Evolutionary conservation across 768 basidiomycete genomes (phyloP), one percentile per base, ranked within the genome.

Genomic region (Pleurotus giganteus): DNA sequence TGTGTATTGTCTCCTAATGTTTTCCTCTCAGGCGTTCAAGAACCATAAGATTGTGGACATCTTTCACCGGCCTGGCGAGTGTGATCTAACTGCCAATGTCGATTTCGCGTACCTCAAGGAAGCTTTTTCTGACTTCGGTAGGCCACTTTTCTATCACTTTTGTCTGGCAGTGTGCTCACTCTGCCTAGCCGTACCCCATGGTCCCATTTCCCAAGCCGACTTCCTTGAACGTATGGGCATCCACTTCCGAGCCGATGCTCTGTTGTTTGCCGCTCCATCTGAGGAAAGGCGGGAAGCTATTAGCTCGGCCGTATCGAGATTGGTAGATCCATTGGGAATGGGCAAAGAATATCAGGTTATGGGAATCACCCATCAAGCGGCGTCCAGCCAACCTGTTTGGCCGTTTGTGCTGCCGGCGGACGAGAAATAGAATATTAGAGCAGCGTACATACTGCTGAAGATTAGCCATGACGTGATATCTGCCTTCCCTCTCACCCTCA

Each of bases 21-120:
- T 39, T 42, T 56, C 46, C 19, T 3, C n/a, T 26, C 57, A 98
- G 95, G 97, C 89, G 0, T 98, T 99, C 78, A 88, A 87, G 68
- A 75, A 84, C 19, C 97, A 98, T 65, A 79, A 85, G 55, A 83
- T 93, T 12, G 88, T 91, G 1, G 88, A 95, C 66, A 76, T 91
- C 3, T 96, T 98, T 64, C 77, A 88, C 50, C 73, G 78, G 8
- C 94, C 95, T 0, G 97, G 97, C 15, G 79, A 89, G 37, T 88
- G 90, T 37, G 97, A 99, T 68, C 71, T 98, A 44, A 99, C 97
- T 0, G 86, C 89, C n/a, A 97, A 98, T 64, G 96, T 99, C 45
- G 95, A 99, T 71, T 98, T 98, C 70, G 82, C 85, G 0, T 91
- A 90, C 66, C 76, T 98, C 43, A 79, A 80, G 64, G 93, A 97